Evolutionary conservation across 1,139 yeast genomes (phyloP).

Genomic region (Suhomyces bolitotheri): DNA sequence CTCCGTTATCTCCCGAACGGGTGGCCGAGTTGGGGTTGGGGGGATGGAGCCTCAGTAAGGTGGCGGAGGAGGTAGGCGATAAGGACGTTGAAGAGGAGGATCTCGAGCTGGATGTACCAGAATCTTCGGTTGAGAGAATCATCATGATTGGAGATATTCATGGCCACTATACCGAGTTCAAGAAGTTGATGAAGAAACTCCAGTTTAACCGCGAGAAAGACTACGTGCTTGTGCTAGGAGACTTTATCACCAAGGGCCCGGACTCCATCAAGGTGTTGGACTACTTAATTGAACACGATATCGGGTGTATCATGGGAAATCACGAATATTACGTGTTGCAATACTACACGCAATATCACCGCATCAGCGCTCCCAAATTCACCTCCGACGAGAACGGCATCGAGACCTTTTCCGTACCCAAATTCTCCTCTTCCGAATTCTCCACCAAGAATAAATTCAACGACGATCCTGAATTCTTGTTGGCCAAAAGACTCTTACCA

Average conservation of each 20-base stretch:
- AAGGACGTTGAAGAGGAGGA: slow-evolving; percentile 4
- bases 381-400: slow-evolving; percentile 6
- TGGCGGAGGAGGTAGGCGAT: slow-evolving; percentile 6
- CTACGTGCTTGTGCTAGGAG: slow-evolving; percentile 75
- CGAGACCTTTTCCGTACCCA: not conserved
- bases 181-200: slow-evolving; percentile 47
- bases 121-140: slow-evolving; percentile 39
- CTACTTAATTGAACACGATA: slow-evolving; percentile 56
- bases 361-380: slow-evolving; percentile 38
- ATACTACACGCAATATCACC: slow-evolving; percentile 60
- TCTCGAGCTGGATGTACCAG: not conserved
- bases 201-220: slow-evolving; percentile 51
- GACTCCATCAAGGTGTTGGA: slow-evolving; percentile 70
- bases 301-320: slow-evolving; percentile 83
- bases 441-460: slow-evolving; percentile 29
- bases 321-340: slow-evolving; percentile 73
- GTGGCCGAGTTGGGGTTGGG: slow-evolving; percentile 19
- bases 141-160: slow-evolving; percentile 86
- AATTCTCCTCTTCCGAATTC: not conserved
- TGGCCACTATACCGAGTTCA: slow-evolving; percentile 65
- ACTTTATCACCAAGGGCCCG: slow-evolving; percentile 83
- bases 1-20: slow-evolving; percentile 23
- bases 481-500: slow-evolving; percentile 61
- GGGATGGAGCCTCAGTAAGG: slow-evolving; percentile 7
- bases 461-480: slow-evolving; percentile 56